Percentiles rank a stretch among this genome's conserved stretches.
These are phyloP conservation scores for Nemania sp. DNA, from an alignment of 2,329 filamentous ascomycete genomes.

Conservation along the genomic window DNA sequence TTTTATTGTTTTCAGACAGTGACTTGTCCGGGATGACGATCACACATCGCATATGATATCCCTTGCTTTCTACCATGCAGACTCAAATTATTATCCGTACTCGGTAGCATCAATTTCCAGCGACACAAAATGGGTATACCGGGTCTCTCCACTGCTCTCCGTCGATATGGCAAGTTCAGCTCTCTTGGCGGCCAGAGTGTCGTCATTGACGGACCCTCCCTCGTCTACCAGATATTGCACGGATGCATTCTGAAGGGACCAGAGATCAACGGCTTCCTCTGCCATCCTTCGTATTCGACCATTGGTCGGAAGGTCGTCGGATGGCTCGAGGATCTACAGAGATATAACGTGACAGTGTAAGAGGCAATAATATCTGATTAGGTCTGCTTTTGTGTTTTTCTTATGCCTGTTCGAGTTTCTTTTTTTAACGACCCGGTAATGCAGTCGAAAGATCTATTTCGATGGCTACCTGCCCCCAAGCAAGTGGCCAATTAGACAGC, in stretches of 20 bases:
- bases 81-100: neutral
- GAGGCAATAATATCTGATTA: slow-evolving; percentile 34
- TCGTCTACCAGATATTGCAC: slow-evolving; percentile 75
- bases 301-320: slow-evolving; percentile 62
- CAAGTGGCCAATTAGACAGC: slow-evolving; percentile 66
- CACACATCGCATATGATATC: no score
- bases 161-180: slow-evolving; percentile 53
- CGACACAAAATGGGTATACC: slow-evolving; percentile 62
- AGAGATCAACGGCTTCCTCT: slow-evolving; percentile 50
- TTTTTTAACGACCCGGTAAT: slow-evolving; percentile 45
- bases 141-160: slow-evolving; percentile 57
- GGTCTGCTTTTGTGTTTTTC: neutral
- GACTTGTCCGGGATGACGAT: no score
- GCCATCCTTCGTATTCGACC: slow-evolving; percentile 65
- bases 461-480: slow-evolving; percentile 76
- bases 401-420: neutral
- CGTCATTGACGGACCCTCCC: slow-evolving; percentile 76
- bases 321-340: slow-evolving; percentile 66
- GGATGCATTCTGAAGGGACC: slow-evolving; percentile 52
- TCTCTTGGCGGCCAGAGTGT: slow-evolving; percentile 49
- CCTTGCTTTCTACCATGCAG: no score
- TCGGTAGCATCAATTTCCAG: neutral
- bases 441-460: slow-evolving; percentile 72
- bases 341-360: slow-evolving; percentile 66
- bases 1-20: no score